Evolutionary conservation across 2,329 filamentous ascomycete genomes (phyloP).

Genomic region (Phaeosphaeriaceae sp.): DNA sequence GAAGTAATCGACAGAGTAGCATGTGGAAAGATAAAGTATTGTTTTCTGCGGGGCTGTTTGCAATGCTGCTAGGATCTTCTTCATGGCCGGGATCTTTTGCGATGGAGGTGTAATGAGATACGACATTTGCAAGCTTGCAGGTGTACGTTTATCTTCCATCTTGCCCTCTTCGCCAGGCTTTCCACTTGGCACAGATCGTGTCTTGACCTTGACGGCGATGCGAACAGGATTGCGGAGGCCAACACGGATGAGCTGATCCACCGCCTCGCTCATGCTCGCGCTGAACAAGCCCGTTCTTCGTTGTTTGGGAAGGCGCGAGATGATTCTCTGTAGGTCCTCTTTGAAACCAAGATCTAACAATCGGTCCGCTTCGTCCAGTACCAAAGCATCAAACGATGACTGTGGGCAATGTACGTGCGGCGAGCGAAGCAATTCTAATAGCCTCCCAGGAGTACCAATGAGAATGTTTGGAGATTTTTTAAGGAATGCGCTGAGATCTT

Average conservation of each 20-base stretch:
- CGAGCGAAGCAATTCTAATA: constrained; percentile 86
- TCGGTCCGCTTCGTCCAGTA: constrained; percentile 93
- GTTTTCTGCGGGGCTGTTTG: constrained; percentile 80
- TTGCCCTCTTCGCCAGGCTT: constrained; percentile 62
- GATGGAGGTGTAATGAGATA: constrained; percentile 78
- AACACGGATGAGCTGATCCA: constrained; percentile 89
- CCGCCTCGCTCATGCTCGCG: constrained; percentile 93
- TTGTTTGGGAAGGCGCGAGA: constrained; percentile 88
- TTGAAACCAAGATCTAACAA: constrained; percentile 94
- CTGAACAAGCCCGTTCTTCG: constrained; percentile 92
- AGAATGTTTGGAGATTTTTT: constrained; percentile 86
- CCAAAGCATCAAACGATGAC: constrained; percentile 87
- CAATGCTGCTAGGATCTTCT: constrained; percentile 72
- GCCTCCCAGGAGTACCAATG: constrained; percentile 86
- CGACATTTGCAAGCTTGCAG: constrained; percentile 89
- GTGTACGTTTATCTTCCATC: constrained; percentile 83
- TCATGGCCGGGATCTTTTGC: constrained; percentile 79
- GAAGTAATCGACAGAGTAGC: constrained; percentile 94
- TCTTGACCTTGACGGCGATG: constrained; percentile 89
- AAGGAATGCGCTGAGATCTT: constrained; percentile 86
- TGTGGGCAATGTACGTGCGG: constrained; percentile 87
- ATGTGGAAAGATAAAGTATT: constrained; percentile 93
- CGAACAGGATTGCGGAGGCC: constrained; percentile 94
- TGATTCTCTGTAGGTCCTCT: constrained; percentile 83
- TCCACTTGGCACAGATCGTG: constrained; percentile 30